Evolutionary conservation across 331 rosid species (phyloP).

Genomic region (Pyrus hybrid): DNA sequence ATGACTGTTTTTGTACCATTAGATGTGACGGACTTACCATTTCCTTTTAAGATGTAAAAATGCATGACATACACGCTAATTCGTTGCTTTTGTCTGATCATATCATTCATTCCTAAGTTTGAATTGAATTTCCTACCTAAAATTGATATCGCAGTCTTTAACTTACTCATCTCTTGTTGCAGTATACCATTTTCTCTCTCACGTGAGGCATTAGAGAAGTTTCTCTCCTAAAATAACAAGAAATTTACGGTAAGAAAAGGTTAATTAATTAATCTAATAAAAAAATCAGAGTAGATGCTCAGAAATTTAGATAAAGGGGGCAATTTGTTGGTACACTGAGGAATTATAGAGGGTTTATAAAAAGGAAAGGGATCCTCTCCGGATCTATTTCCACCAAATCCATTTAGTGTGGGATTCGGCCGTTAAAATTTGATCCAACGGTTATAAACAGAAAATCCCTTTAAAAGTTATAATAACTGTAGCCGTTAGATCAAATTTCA

Average conservation of each 20-base stretch:
- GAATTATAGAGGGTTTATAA: background rate
- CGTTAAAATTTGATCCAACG: too few relatives aligned
- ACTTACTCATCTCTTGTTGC: background rate
- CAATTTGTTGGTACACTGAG: background rate
- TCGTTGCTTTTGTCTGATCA: background rate
- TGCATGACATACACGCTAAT: background rate
- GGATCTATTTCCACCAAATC: too few relatives aligned
- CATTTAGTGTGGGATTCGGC: rapidly evolving
- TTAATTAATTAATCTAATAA: background rate
- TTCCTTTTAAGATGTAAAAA: background rate
- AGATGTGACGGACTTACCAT: background rate
- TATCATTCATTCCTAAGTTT: too few relatives aligned
- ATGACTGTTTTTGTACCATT: background rate
- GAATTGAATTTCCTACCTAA: too few relatives aligned
- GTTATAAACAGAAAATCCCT: rapidly evolving
- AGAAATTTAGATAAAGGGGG: background rate
- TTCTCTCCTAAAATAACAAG: background rate
- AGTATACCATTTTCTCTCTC: background rate
- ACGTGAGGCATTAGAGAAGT: background rate
- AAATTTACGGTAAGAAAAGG: background rate
- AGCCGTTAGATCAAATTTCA: too few relatives aligned
- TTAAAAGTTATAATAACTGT: too few relatives aligned
- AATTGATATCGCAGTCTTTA: too few relatives aligned
- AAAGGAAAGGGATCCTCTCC: too few relatives aligned
- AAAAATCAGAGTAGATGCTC: background rate